Conservation (phyloP, 345 rosid species). For the Hypericum androsaemum region DNA sequence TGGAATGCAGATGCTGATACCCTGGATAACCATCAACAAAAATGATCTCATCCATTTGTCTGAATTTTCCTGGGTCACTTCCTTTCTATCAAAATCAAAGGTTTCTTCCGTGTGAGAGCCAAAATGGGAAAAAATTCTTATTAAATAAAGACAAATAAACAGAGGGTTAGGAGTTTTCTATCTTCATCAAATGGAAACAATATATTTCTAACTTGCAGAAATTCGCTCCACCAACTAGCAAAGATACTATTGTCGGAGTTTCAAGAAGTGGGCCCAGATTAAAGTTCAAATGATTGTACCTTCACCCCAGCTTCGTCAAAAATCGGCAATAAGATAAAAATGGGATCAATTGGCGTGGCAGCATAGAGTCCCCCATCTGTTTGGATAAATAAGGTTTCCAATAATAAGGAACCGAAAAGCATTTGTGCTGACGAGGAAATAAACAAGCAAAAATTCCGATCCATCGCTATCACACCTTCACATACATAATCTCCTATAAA, state of each 20-base stretch:
- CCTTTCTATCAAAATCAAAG: conserved; percentile 37
- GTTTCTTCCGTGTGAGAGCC: too few species aligned
- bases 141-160: too few species aligned
- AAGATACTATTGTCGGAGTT: too few species aligned
- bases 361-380: conserved; percentile 70
- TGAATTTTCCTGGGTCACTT: conserved; percentile 74
- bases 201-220: too few species aligned
- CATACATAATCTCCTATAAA: conserved; percentile 72
- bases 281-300: conserved; percentile 27
- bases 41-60: conserved; percentile 76
- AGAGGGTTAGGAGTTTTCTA: too few species aligned
- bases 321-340: conserved; percentile 67
- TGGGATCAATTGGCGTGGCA: conserved; percentile 81
- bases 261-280: background rate
- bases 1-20: conserved; percentile 44
- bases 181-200: too few species aligned
- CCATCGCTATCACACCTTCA: conserved; percentile 37
- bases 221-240: too few species aligned
- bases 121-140: too few species aligned
- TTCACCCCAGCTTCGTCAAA: conserved; percentile 88
- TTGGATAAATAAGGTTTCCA: background rate
- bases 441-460: background rate
- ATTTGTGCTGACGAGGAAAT: background rate
- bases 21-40: conserved; percentile 57
- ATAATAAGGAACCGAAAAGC: background rate